Conservation (phyloP, 164 flowering plant species). For the Chimonanthus praecox region DNA sequence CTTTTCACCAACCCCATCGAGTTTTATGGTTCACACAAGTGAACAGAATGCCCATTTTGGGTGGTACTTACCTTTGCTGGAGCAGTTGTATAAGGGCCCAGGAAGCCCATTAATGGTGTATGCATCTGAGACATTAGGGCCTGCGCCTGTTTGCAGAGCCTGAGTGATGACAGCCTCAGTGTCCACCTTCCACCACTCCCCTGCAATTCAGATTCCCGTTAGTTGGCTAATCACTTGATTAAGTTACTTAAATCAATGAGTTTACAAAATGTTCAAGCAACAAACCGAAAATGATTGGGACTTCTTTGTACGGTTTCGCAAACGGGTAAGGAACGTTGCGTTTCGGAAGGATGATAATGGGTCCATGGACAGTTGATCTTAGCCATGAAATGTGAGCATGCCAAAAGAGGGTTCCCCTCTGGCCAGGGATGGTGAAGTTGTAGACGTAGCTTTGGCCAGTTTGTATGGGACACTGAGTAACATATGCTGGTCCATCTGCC, state of each 20-base stretch:
- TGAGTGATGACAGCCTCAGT: slow-evolving; percentile 44
- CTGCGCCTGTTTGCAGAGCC: slow-evolving; percentile 46
- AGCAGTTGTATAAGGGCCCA: slow-evolving; percentile 54
- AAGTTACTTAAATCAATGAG: neutral
- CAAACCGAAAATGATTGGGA: slow-evolving; percentile 46
- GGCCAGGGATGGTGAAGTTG: slow-evolving; percentile 52
- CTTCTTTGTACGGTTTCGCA: slow-evolving; percentile 44
- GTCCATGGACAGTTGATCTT: slow-evolving; percentile 45
- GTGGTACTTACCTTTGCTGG: slow-evolving; percentile 31
- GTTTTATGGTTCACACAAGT: too few species aligned
- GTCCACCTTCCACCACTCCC: slow-evolving; percentile 56
- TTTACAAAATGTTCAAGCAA: neutral
- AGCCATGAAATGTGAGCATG: slow-evolving; percentile 60
- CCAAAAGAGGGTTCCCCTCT: slow-evolving; percentile 55
- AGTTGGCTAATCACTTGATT: neutral
- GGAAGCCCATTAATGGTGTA: slow-evolving; percentile 58
- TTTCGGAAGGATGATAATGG: slow-evolving; percentile 48
- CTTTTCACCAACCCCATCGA: too few species aligned
- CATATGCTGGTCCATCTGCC: slow-evolving; percentile 56
- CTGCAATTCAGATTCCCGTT: slow-evolving; percentile 19
- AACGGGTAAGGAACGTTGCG: slow-evolving; percentile 42
- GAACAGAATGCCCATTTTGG: too few species aligned
- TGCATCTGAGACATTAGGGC: slow-evolving; percentile 56
- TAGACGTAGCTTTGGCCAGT: slow-evolving; percentile 38
- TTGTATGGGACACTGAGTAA: slow-evolving; percentile 62